phyloP scores from a whole-genome alignment of 2,329 filamentous ascomycete species.

The Cytospora schulzeri region DNA sequence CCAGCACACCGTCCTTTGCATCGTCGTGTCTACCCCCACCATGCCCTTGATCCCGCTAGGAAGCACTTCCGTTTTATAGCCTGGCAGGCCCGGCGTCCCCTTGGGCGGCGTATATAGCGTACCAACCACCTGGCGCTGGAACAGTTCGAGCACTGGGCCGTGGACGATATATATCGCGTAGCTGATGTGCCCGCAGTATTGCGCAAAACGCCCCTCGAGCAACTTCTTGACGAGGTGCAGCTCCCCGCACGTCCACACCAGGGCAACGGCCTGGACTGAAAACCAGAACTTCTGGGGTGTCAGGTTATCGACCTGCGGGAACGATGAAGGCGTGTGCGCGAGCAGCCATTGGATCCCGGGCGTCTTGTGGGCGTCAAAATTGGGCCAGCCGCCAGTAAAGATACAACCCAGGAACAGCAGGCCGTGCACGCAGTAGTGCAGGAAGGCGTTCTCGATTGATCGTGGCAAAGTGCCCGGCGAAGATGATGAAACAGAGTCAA shows the following conservation, averaged over 20 bases:
- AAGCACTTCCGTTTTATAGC: conserved; percentile 30
- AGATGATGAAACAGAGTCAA: conserved; percentile 2
- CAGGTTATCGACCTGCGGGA: conserved; percentile 36
- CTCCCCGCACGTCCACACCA: conserved; percentile 44
- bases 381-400: conserved; percentile 46
- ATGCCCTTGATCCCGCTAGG: conserved; percentile 38
- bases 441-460: conserved; percentile 23
- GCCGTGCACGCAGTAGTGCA: conserved; percentile 31
- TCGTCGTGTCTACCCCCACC: conserved; percentile 35
- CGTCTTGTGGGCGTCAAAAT: conserved; percentile 38
- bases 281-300: conserved; percentile 44
- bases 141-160: conserved; percentile 49
- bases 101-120: conserved; percentile 30
- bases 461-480: conserved; percentile 17
- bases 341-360: conserved; percentile 39
- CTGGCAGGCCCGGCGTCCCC: conserved; percentile 30
- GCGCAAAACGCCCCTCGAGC: conserved; percentile 51
- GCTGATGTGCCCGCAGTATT: conserved; percentile 59
- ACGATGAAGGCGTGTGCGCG: conserved; percentile 39
- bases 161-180: conserved; percentile 63
- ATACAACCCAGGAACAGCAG: conserved; percentile 36
- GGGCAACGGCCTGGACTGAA: conserved; percentile 37
- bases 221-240: conserved; percentile 38
- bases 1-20: conserved; percentile 39
- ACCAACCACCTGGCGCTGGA: conserved; percentile 38